Evolutionary conservation across 192 early-diverging fungal species (phyloP).

Genomic region (Lunasporangiospora selenospora): DNA sequence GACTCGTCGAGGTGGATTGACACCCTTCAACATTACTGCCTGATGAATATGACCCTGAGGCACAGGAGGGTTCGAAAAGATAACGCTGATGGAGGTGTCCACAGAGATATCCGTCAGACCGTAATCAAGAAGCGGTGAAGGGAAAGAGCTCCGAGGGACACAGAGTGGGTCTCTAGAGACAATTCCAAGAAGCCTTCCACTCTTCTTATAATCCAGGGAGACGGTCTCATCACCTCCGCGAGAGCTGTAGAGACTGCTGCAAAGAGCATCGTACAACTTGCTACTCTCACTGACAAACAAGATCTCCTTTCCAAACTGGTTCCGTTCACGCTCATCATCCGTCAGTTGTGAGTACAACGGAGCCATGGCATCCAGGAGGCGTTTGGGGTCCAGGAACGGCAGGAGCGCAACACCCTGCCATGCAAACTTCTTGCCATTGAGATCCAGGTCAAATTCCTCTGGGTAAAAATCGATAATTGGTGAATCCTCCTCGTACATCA

Average conservation of each 20-base stretch:
- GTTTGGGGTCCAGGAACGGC: constrained; percentile 92
- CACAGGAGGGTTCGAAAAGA: constrained; percentile 26
- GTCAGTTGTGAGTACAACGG: constrained; percentile 68
- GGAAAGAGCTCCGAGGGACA: constrained; percentile 66
- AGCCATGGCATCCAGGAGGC: constrained; percentile 77
- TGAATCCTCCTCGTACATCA: constrained; percentile 86
- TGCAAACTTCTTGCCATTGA: constrained; percentile 94
- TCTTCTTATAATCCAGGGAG: constrained; percentile 58
- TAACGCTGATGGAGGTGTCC: constrained; percentile 66
- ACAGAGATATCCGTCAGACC: constrained; percentile 66
- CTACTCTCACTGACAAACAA: constrained; percentile 67
- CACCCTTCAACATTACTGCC: constrained; percentile 37
- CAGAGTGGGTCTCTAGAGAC: constrained; percentile 65
- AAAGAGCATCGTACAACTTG: constrained; percentile 64
- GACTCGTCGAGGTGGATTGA: constrained; percentile 27
- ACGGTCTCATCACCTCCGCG: constrained; percentile 41
- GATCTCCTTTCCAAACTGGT: constrained; percentile 67
- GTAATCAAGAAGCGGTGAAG: constrained; percentile 58
- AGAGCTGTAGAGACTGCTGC: constrained; percentile 60
- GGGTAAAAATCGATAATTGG: constrained; percentile 98
- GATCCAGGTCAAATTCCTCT: constrained; percentile 84
- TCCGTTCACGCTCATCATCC: constrained; percentile 77
- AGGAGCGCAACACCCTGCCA: constrained; percentile 95
- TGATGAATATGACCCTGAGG: constrained; percentile 30
- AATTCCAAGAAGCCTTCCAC: constrained; percentile 63